phyloP scores from a whole-genome alignment of 371 early-diverging fungal genomes.

The Rhizopus stolonifer region DNA sequence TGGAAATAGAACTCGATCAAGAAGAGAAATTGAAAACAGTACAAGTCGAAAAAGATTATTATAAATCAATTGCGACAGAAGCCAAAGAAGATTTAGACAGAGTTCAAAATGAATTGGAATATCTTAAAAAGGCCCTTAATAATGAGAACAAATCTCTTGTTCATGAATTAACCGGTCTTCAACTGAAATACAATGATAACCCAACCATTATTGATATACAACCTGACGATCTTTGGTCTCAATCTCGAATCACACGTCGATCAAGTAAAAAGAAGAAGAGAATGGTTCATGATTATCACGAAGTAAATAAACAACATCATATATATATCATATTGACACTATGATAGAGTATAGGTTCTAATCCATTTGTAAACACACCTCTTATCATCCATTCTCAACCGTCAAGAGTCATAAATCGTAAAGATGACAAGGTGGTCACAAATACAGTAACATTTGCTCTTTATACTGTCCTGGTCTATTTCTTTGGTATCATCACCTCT shows the following conservation, averaged over 20 bases:
- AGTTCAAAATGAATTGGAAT: slow-evolving; percentile 35
- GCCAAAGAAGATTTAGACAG: slow-evolving; percentile 42
- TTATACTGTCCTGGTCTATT: slow-evolving; percentile 53
- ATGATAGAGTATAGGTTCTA: not conserved
- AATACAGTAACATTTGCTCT: slow-evolving; percentile 56
- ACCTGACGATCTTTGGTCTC: slow-evolving; percentile 35
- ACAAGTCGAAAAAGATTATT: slow-evolving; percentile 49
- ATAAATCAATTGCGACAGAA: slow-evolving; percentile 40
- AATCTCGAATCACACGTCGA: slow-evolving; percentile 33
- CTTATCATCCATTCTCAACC: slow-evolving; percentile 5
- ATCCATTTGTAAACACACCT: not conserved
- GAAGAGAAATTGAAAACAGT: slow-evolving; percentile 24
- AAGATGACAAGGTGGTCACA: slow-evolving; percentile 44
- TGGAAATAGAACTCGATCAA: slow-evolving; percentile 32
- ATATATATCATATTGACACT: not conserved
- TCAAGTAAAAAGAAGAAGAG: slow-evolving; percentile 28
- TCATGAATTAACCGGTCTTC: slow-evolving; percentile 34
- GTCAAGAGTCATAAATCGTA: slow-evolving; percentile 13
- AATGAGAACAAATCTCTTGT: slow-evolving; percentile 33
- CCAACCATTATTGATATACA: not conserved
- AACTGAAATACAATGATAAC: slow-evolving; percentile 12
- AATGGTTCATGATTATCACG: slow-evolving; percentile 38
- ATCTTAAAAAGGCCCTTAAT: slow-evolving; percentile 33
- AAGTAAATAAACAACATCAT: slow-evolving; percentile 19
- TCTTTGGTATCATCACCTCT: slow-evolving; percentile 58